These are phyloP conservation scores for Galerina sulciceps DNA, from an alignment of 768 basidiomycete species.

Conservation along the genomic window DNA sequence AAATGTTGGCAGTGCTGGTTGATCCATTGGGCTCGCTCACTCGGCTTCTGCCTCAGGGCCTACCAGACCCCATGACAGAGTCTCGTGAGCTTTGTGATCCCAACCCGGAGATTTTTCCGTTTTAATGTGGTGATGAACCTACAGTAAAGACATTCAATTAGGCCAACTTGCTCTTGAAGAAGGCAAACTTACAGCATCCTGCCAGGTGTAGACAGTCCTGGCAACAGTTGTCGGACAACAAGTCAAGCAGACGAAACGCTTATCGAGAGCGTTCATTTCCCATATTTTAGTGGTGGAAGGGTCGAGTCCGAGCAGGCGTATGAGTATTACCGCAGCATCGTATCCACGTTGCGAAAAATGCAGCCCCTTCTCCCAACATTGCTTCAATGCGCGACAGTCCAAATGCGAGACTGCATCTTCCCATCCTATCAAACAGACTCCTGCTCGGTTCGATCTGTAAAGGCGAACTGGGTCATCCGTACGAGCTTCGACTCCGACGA, in stretches of 20 bases:
- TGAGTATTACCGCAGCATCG: constrained; percentile 17
- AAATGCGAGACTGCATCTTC: constrained; percentile 23
- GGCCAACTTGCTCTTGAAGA: too few species aligned
- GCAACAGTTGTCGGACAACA: constrained; percentile 8
- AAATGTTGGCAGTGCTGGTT: constrained; percentile 21
- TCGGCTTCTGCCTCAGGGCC: constrained; percentile 18
- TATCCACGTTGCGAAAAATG: constrained; percentile 21
- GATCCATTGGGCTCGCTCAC: constrained; percentile 18
- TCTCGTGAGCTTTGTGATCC: too few species aligned
- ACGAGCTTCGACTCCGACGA: too few species aligned
- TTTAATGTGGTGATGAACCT: not conserved
- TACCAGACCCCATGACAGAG: constrained; percentile 17
- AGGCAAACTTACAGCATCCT: not conserved
- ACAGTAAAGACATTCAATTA: not conserved
- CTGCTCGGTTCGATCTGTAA: constrained; percentile 7
- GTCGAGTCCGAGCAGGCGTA: constrained; percentile 19
- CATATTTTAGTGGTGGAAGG: constrained; percentile 13
- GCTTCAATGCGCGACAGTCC: constrained; percentile 18
- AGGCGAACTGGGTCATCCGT: too few species aligned
- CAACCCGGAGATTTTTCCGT: too few species aligned
- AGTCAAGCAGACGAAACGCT: constrained; percentile 9
- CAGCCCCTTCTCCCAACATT: constrained; percentile 17
- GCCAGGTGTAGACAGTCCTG: not conserved
- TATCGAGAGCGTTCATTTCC: constrained; percentile 20
- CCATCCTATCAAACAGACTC: constrained; percentile 26